Evolutionary conservation across 805 yeast species (phyloP).

Genomic region (Starmerella sp.): DNA sequence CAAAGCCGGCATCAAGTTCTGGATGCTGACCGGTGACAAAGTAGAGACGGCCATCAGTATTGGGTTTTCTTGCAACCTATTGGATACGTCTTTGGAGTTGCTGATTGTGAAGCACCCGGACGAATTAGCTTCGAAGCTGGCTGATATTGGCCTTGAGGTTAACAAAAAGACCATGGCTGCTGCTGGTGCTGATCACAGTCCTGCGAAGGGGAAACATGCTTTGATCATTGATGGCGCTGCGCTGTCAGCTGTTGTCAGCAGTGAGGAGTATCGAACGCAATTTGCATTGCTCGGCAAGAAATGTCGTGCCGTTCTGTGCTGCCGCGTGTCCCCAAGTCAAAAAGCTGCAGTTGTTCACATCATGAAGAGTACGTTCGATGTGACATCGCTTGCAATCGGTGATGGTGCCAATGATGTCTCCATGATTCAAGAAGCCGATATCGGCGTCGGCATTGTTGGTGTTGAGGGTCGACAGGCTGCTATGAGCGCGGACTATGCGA

Average conservation of each 20-base stretch:
- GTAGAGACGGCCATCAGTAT: conserved; percentile 77
- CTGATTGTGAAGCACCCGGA: conserved; percentile 32
- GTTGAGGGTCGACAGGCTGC: conserved; percentile 82
- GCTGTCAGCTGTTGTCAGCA: conserved; percentile 35
- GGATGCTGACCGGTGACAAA: conserved; percentile 78
- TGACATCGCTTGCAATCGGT: conserved; percentile 72
- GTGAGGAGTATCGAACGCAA: conserved; percentile 34
- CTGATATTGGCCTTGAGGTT: conserved; percentile 30
- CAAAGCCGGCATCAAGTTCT: conserved; percentile 64
- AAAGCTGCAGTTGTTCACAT: conserved; percentile 62
- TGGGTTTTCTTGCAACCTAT: conserved; percentile 66
- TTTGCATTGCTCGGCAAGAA: conserved; percentile 63
- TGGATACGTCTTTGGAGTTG: conserved; percentile 57
- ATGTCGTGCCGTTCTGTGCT: conserved; percentile 68
- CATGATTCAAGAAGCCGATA: conserved; percentile 77
- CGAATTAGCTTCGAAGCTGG: conserved; percentile 40
- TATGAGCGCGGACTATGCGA: conserved; percentile 74
- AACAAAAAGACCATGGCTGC: conserved; percentile 35
- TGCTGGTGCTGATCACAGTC: conserved; percentile 52
- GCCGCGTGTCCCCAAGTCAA: conserved; percentile 76
- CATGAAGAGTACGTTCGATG: conserved; percentile 53
- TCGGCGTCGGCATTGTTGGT: conserved; percentile 80
- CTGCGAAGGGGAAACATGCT: conserved; percentile 49
- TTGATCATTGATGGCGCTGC: conserved; percentile 64
- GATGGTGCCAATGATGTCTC: conserved; percentile 85